Conservation (phyloP, 2,329 filamentous ascomycete species). For the Hypoxylon sp. region DNA sequence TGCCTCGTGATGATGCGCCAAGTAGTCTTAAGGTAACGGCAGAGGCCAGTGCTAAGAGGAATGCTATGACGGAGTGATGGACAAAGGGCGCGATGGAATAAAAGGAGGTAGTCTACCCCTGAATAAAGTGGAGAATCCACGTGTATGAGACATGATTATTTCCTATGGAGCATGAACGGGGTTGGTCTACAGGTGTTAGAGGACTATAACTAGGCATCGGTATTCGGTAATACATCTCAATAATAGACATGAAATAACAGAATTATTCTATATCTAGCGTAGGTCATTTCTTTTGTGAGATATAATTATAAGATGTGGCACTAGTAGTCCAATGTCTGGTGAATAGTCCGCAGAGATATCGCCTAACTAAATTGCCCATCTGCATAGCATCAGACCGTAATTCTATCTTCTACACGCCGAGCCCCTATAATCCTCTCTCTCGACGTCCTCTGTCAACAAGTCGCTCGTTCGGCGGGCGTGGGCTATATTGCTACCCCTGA, state of each 20-base stretch:
- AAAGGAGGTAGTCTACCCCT: background rate
- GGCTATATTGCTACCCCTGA: too few species aligned
- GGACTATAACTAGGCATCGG: background rate
- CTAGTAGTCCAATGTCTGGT: too few species aligned
- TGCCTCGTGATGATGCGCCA: conserved; percentile 85
- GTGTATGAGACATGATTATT: conserved; percentile 26
- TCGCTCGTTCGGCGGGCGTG: background rate
- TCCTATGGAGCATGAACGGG: conserved; percentile 3
- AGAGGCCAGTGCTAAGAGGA: conserved; percentile 77
- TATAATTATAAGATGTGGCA: background rate
- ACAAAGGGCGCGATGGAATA: background rate
- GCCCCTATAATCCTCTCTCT: background rate
- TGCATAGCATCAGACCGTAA: too few species aligned
- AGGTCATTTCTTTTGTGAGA: background rate
- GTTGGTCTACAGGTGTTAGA: conserved; percentile 8
- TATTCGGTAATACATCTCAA: background rate
- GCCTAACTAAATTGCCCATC: background rate
- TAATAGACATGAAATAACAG: background rate
- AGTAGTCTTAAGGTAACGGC: conserved; percentile 78
- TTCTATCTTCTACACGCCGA: too few species aligned
- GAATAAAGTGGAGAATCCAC: background rate
- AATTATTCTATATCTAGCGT: background rate
- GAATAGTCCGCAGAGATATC: background rate
- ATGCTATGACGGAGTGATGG: conserved; percentile 60
- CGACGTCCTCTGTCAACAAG: background rate